Percentiles rank a stretch among this genome's conserved stretches.
Evolutionary conservation across 306 rosid genomes (phyloP).

Genomic region (Trifolium fragiferum): DNA sequence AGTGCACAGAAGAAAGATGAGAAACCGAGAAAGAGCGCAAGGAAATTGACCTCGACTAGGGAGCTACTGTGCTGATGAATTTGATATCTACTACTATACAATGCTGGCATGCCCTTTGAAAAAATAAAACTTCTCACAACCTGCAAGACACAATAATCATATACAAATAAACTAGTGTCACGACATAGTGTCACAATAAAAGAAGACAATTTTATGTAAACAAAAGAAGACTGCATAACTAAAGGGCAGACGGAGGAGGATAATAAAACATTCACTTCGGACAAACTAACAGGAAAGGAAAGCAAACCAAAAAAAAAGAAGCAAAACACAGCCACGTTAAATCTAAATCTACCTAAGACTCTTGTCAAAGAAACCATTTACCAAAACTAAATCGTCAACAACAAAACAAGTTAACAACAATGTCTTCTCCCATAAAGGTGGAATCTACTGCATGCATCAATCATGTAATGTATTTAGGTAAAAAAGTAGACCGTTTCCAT

Average conservation of each 20-base stretch:
- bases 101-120: slow-evolving; percentile 50
- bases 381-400: not conserved
- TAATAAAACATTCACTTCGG: not conserved
- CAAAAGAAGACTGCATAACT: not conserved
- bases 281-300: slow-evolving; percentile 25
- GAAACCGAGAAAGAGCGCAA: slow-evolving; percentile 11
- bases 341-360: slow-evolving; percentile 19
- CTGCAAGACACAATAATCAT: slow-evolving; percentile 53
- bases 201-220: not conserved
- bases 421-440: not conserved
- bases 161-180: slow-evolving; percentile 3
- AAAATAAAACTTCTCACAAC: slow-evolving; percentile 51
- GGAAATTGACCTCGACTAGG: slow-evolving; percentile 66
- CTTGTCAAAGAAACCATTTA: slow-evolving; percentile 4
- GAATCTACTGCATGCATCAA: not conserved
- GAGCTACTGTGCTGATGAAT: slow-evolving; percentile 86
- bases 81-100: slow-evolving; percentile 58
- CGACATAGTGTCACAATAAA: slow-evolving; percentile 19
- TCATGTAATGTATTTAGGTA: not conserved
- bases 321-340: not conserved
- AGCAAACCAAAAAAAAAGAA: not conserved
- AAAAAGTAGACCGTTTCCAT: not conserved
- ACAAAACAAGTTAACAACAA: not conserved
- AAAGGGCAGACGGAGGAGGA: not conserved
- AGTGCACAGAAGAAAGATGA: slow-evolving; percentile 5